A percentile compares a stretch with the other conserved stretches of the same genome.
Conservation (phyloP, 331 rosid genomes). For the Arachis monticola region DNA sequence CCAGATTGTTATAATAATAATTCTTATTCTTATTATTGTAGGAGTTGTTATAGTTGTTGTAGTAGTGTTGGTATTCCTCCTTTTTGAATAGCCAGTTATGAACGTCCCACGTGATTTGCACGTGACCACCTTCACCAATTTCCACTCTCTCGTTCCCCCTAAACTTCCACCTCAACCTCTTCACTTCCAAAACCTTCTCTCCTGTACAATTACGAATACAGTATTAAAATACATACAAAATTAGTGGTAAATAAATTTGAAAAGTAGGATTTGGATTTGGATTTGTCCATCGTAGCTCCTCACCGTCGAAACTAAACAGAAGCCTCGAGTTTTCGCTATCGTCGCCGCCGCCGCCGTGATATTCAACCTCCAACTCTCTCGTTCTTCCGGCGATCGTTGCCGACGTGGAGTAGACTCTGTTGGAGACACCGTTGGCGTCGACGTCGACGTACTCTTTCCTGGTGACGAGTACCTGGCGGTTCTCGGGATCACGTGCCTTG, state of each 20-base stretch:
- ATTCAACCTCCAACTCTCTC: conserved; percentile 61
- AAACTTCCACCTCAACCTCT: conserved; percentile 77
- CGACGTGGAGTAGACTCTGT: conserved; percentile 56
- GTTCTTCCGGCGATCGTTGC: conserved; percentile 56
- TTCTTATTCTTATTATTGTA: too few relatives aligned
- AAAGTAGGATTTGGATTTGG: too few relatives aligned
- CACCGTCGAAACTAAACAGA: conserved; percentile 57
- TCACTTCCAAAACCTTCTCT: conserved; percentile 52
- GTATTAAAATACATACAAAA: too few relatives aligned
- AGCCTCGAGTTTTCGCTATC: conserved; percentile 41
- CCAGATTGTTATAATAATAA: neutral
- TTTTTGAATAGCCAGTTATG: conserved; percentile 67
- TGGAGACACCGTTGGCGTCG: neutral
- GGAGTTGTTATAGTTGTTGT: neutral
- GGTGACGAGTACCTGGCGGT: conserved; percentile 44
- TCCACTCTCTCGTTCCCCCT: conserved; percentile 76
- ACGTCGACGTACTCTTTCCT: conserved; percentile 71
- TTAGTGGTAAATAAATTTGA: too few relatives aligned
- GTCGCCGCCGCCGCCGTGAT: conserved; percentile 35
- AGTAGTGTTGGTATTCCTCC: conserved; percentile 26
- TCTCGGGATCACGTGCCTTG: conserved; percentile 41
- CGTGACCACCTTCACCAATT: conserved; percentile 56
- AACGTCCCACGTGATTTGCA: conserved; percentile 87
- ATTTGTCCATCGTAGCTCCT: neutral
- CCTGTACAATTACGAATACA: too few relatives aligned